These are phyloP conservation scores for Aspergillus arachidicola DNA, from an alignment of 2,329 filamentous ascomycete species.

Conservation along the genomic window DNA sequence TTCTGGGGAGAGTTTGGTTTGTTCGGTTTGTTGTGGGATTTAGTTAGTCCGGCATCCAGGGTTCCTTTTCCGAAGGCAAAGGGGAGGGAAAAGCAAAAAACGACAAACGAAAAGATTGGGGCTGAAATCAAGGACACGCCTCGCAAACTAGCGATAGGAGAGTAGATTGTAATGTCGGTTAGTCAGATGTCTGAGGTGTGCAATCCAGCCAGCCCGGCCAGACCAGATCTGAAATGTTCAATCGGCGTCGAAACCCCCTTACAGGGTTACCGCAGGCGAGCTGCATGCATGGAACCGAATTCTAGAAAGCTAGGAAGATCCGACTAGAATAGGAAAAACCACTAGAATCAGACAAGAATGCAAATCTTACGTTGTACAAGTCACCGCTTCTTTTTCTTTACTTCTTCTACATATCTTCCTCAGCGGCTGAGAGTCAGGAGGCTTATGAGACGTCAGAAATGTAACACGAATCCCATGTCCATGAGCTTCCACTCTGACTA, in stretches of 20 bases:
- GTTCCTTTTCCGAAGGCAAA: background rate
- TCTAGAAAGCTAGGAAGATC: constrained; percentile 6
- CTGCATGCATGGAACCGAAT: constrained; percentile 1
- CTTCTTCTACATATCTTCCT: background rate
- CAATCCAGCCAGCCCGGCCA: background rate
- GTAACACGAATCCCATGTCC: background rate
- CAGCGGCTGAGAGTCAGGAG: background rate
- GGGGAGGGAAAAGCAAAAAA: background rate
- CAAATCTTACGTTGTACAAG: background rate
- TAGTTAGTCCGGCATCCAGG: background rate
- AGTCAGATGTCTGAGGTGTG: background rate
- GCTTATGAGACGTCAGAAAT: background rate
- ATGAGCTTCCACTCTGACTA: background rate
- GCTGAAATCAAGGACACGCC: background rate
- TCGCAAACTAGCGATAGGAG: background rate
- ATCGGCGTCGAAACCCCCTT: constrained; percentile 1
- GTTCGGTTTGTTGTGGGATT: background rate
- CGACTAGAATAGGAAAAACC: background rate
- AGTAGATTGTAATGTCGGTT: background rate
- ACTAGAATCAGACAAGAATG: background rate
- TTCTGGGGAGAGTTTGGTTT: background rate
- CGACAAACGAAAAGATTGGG: background rate
- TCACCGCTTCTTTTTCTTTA: background rate
- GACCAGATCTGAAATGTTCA: background rate
- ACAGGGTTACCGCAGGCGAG: background rate